Conservation (phyloP, 192 early-diverging fungal genomes). For the Ambispora gerdemannii region DNA sequence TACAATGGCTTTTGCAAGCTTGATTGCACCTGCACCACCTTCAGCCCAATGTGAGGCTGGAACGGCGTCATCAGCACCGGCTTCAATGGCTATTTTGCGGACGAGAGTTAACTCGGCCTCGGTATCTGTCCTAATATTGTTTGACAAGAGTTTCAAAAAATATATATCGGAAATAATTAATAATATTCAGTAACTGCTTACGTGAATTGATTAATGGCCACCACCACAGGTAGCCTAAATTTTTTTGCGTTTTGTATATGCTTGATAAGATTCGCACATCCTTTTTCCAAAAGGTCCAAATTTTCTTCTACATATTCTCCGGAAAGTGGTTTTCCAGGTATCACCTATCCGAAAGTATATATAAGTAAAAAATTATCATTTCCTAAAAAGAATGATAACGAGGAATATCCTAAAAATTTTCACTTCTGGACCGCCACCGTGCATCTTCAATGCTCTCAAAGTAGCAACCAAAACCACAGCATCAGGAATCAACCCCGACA, state of each 20-base stretch:
- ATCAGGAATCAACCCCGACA: constrained; percentile 81
- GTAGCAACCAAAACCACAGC: constrained; percentile 93
- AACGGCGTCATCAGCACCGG: constrained; percentile 86
- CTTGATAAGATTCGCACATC: constrained; percentile 81
- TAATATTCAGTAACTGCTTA: constrained; percentile 16
- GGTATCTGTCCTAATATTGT: constrained; percentile 64
- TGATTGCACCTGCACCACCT: constrained; percentile 86
- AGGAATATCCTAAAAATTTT: constrained; percentile 32
- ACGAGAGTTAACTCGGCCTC: constrained; percentile 80
- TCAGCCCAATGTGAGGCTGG: constrained; percentile 92
- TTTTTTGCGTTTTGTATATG: constrained; percentile 90
- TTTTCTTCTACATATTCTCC: constrained; percentile 89
- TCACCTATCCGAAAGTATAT: constrained; percentile 17
- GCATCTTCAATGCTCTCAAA: constrained; percentile 93
- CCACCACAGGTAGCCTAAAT: constrained; percentile 86
- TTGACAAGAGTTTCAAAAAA: neutral
- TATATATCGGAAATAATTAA: neutral
- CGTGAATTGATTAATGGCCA: constrained; percentile 89
- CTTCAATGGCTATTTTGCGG: constrained; percentile 63
- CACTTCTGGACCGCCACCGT: constrained; percentile 94
- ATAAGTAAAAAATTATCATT: too few relatives aligned
- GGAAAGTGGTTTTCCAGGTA: constrained; percentile 84
- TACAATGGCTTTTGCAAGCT: constrained; percentile 83
- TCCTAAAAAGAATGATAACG: neutral
- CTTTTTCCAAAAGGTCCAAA: constrained; percentile 76